Base-by-base conservation (phyloP, 495 filamentous ascomycete species). In the Aeminium ludgeri region DNA sequence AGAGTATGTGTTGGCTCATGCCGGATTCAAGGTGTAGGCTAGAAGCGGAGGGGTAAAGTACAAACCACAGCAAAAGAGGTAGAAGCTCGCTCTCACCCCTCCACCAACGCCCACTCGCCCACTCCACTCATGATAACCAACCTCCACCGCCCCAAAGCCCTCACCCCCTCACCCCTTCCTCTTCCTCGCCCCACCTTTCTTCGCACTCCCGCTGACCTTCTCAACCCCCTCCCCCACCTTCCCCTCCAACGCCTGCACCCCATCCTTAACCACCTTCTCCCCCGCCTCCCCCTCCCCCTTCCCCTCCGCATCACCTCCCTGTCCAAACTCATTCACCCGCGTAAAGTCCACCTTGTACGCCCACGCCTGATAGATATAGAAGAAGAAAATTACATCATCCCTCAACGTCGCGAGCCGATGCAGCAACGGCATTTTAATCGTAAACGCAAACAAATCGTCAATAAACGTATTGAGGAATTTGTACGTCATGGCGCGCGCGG, bases 331-430 rank as follows among this genome's bases (percentile, higher is more conserved):
- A 59, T 97, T 97, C 58, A 97, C 80, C 31, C 89, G 69, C 12
- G 74, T 82, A 57, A 82, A 87, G 59, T 97, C 89, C 44, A 92
- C 70, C 64, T 80, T 86, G 65, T 97, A 97, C 47, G 77, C 77
- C 68, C 73, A 97, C 43, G 78, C 70, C 60, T 97, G 89, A 61
- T 97, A 97, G n/a, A 97, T 49, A 59, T 94, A 96, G 38, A 97
- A 70, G 58, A 97, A 97, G 69, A 96, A 97, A 54, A 97, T 95
- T 38, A 97, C 71, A 55, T 97, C 89, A 52, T 97, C 89, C 37
- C 89, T 68, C 44, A 97, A 66, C 10, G 91, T 96, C 0, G 91
- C 86, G 30, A 97, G 66, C n/a, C 89, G 73, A 58, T 97, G 91
- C 25, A 96, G 69, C 51, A 82, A 80, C 2, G 89, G 89, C 89